These are phyloP conservation scores for Adansonia gregorii DNA, from an alignment of 441 rosid genomes.

Conservation along the genomic window DNA sequence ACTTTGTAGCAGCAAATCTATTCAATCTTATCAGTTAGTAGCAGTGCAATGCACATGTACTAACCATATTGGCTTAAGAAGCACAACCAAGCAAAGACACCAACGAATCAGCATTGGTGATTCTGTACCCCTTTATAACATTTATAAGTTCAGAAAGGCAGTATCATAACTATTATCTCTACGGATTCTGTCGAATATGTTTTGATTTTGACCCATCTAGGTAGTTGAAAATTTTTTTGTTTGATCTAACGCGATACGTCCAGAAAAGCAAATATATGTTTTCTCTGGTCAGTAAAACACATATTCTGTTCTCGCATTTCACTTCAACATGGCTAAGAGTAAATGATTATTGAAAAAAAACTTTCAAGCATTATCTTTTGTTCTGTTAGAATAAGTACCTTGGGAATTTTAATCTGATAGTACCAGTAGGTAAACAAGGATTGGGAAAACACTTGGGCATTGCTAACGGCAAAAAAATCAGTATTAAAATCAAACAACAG, in stretches of 20 bases:
- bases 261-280: neutral
- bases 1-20: neutral
- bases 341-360: neutral
- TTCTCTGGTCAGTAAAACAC: neutral
- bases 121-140: too few species aligned
- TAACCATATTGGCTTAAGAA: neutral
- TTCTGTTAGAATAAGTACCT: neutral
- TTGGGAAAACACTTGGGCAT: neutral
- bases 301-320: neutral
- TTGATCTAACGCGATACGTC: neutral
- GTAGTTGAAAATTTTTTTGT: neutral
- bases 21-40: neutral
- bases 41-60: neutral
- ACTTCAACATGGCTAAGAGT: neutral
- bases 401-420: neutral
- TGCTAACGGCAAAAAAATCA: neutral
- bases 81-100: neutral
- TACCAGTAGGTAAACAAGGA: neutral
- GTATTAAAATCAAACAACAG: too few species aligned
- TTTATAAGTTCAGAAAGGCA: neutral
- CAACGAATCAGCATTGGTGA: neutral
- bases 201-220: neutral
- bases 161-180: neutral
- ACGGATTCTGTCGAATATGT: neutral
- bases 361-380: neutral